phyloP scores from a whole-genome alignment of 306 rosid genomes.

The Acacia acuminata region DNA sequence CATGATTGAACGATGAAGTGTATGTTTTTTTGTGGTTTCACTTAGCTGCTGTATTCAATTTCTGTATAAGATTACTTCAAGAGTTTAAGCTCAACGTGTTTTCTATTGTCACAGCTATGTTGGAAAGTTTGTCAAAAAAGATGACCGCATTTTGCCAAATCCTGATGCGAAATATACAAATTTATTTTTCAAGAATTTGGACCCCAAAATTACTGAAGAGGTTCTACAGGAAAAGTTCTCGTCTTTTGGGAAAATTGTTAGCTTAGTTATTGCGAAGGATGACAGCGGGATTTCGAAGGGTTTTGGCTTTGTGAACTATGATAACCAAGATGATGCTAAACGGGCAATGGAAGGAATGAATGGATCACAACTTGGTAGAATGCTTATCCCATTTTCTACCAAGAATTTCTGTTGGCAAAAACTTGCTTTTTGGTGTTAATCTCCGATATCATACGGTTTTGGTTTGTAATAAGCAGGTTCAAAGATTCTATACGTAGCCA shows the following conservation, averaged over 20 bases:
- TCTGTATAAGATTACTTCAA: constrained; percentile 10
- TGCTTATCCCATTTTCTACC: constrained; percentile 21
- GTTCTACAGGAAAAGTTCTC: constrained; percentile 64
- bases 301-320: constrained; percentile 82
- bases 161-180: constrained; percentile 72
- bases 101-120: constrained; percentile 61
- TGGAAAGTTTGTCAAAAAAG: constrained; percentile 65
- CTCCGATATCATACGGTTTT: constrained; percentile 22
- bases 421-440: constrained; percentile 1
- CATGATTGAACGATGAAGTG: constrained; percentile 29
- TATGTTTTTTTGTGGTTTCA: constrained; percentile 1
- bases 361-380: constrained; percentile 69
- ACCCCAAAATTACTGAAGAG: constrained; percentile 58
- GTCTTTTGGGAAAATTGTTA: constrained; percentile 67
- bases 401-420: constrained; percentile 14
- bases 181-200: constrained; percentile 82
- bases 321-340: constrained; percentile 73
- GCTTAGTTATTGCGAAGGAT: constrained; percentile 66
- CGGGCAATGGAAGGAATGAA: constrained; percentile 73
- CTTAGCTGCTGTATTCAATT: constrained; percentile 7
- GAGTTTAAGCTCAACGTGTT: constrained; percentile 7
- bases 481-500: constrained; percentile 73
- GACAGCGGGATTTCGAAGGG: constrained; percentile 67
- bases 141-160: constrained; percentile 59
- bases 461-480: constrained; percentile 57